These are phyloP conservation scores for Aspergillus awamori DNA, from an alignment of 2,329 filamentous ascomycete genomes.

Conservation along the genomic window DNA sequence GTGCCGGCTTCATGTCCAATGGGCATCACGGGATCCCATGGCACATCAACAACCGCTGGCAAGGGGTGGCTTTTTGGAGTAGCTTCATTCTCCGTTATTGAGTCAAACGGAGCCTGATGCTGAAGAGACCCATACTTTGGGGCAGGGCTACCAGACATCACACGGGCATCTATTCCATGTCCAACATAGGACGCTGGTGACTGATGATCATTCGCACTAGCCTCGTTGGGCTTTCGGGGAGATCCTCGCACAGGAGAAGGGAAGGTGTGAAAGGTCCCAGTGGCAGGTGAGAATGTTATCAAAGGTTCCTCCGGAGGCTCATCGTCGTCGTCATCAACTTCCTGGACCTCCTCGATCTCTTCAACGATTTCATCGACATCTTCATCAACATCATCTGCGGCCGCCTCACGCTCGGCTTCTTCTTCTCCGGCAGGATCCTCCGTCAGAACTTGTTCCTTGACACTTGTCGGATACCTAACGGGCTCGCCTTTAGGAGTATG, in stretches of 20 bases:
- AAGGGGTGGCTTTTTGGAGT: constrained; percentile 17
- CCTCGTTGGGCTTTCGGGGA: constrained; percentile 25
- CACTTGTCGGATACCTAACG: neutral
- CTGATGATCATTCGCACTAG: constrained; percentile 20
- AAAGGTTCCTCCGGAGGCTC: constrained; percentile 36
- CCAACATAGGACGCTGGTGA: constrained; percentile 10
- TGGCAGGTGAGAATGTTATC: constrained; percentile 48
- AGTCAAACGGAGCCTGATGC: constrained; percentile 16
- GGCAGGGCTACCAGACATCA: constrained; percentile 11
- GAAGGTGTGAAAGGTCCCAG: constrained; percentile 47
- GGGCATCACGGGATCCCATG: constrained; percentile 15
- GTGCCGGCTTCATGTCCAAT: neutral
- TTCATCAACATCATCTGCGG: neutral
- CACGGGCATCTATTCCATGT: constrained; percentile 9
- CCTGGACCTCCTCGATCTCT: neutral
- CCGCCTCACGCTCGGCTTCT: neutral
- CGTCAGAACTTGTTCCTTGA: neutral
- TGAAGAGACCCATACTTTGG: constrained; percentile 15
- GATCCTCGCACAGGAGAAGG: constrained; percentile 41
- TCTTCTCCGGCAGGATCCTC: neutral
- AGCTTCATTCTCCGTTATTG: constrained; percentile 18
- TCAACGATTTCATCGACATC: constrained; percentile 6
- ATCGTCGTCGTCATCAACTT: constrained; percentile 17
- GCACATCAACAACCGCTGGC: constrained; percentile 14
- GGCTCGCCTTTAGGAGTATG: neutral